Evolutionary conservation across 352 stramenopile genomes (phyloP).

Genomic region (Plasmopara halstedii): DNA sequence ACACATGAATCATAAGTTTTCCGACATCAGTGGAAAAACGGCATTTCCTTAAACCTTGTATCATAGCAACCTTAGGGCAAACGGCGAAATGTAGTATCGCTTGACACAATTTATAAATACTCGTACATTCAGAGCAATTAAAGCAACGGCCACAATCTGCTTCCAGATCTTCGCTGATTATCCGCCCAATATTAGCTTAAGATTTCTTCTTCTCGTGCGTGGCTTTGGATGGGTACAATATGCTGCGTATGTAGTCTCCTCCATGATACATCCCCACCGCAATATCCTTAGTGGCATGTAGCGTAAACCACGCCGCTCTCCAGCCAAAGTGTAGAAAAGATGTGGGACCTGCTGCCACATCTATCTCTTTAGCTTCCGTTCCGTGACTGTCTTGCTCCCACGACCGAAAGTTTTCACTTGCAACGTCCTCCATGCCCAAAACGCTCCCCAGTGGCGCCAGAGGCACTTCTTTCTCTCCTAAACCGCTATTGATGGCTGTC

Average conservation of each 20-base stretch:
- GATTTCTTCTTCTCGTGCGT: constrained; percentile 16
- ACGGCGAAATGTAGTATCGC: too few species aligned
- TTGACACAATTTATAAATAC: too few species aligned
- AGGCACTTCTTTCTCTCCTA: constrained; percentile 18
- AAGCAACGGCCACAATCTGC: too few species aligned
- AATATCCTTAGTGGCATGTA: constrained; percentile 37
- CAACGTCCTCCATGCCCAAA: constrained; percentile 19
- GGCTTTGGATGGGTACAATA: constrained; percentile 16
- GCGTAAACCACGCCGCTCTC: constrained; percentile 35
- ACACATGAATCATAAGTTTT: too few species aligned
- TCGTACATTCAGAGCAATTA: too few species aligned
- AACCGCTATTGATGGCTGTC: constrained; percentile 32
- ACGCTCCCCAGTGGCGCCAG: constrained; percentile 32
- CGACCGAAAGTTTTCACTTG: constrained; percentile 5
- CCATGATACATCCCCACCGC: constrained; percentile 35
- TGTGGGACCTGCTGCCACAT: constrained; percentile 3
- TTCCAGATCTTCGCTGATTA: neutral
- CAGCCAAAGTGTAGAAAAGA: constrained; percentile 28
- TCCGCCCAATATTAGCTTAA: neutral
- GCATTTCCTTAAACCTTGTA: too few species aligned
- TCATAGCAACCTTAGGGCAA: too few species aligned
- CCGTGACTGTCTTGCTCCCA: constrained; percentile 1
- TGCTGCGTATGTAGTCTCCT: constrained; percentile 31
- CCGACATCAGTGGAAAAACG: too few species aligned
- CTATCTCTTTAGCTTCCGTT: constrained; percentile 1